Conservation (phyloP, 495 filamentous ascomycete genomes). For the Daldinia childiae region DNA sequence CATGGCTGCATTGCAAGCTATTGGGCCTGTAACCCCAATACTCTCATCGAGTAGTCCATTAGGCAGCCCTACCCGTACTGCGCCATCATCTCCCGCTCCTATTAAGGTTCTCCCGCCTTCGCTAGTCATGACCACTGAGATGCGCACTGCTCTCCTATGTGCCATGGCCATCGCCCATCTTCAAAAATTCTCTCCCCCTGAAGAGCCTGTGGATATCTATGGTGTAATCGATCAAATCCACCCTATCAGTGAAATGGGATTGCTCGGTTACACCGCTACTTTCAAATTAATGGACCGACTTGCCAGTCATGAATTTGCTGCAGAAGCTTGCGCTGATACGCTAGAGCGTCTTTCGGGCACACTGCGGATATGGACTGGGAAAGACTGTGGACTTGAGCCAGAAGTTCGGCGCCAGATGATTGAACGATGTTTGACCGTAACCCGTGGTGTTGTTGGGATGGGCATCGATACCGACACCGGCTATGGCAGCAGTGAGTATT, state of each 20-base stretch:
- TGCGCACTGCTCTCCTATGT: slow-evolving; percentile 70
- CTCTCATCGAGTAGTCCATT: slow-evolving; percentile 32
- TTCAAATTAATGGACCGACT: slow-evolving; percentile 74
- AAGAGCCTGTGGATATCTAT: slow-evolving; percentile 54
- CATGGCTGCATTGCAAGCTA: slow-evolving; percentile 60
- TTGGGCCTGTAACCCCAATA: slow-evolving; percentile 54
- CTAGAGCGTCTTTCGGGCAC: slow-evolving; percentile 64
- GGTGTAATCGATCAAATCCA: slow-evolving; percentile 58
- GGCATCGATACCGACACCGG: slow-evolving; percentile 63
- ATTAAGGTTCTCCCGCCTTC: slow-evolving; percentile 56
- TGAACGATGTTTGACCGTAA: slow-evolving; percentile 58
- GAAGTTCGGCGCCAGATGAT: slow-evolving; percentile 59
- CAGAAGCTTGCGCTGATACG: slow-evolving; percentile 54
- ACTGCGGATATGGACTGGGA: slow-evolving; percentile 63
- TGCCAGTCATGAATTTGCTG: slow-evolving; percentile 62
- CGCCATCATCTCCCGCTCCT: slow-evolving; percentile 25
- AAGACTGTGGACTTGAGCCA: slow-evolving; percentile 56
- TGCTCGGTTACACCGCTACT: slow-evolving; percentile 80
- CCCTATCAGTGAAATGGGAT: slow-evolving; percentile 64
- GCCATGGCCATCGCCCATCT: slow-evolving; percentile 82
- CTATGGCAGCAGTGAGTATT: slow-evolving; percentile 57
- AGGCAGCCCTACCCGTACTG: slow-evolving; percentile 29
- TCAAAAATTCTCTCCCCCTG: slow-evolving; percentile 52
- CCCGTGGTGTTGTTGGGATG: slow-evolving; percentile 62
- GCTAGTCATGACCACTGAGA: slow-evolving; percentile 56